Conservation (phyloP, 148 eudicot genomes). For the Fagopyrum homotropicum region DNA sequence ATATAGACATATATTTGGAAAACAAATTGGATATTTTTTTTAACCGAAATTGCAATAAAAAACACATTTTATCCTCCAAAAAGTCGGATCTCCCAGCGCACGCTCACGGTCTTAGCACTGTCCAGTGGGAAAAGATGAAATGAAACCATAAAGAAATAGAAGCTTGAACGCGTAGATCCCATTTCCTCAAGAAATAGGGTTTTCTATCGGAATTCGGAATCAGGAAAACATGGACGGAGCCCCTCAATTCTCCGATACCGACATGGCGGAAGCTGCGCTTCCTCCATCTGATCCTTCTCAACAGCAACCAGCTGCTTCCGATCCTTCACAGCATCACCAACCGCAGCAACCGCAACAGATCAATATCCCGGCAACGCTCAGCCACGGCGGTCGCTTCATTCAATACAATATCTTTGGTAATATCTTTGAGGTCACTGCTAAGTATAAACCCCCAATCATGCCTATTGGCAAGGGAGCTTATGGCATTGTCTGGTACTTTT, state of each 20-base stretch:
- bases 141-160: slow-evolving; percentile 4
- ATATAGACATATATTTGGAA: no score
- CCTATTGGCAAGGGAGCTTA: slow-evolving; percentile 98
- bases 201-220: slow-evolving; percentile 7
- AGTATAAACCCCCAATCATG: slow-evolving; percentile 91
- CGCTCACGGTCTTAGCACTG: slow-evolving; percentile 10
- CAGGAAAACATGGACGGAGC: slow-evolving; percentile 29
- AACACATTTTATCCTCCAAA: slow-evolving; percentile 3
- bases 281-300: slow-evolving; percentile 19
- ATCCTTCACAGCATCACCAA: slow-evolving; percentile 21
- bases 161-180: slow-evolving; percentile 10
- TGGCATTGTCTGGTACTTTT: slow-evolving; percentile 82
- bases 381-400: slow-evolving; percentile 71
- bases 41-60: neutral
- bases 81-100: slow-evolving; percentile 10
- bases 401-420: slow-evolving; percentile 89
- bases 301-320: slow-evolving; percentile 18
- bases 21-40: neutral
- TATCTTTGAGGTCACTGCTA: slow-evolving; percentile 79
- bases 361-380: slow-evolving; percentile 66
- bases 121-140: neutral
- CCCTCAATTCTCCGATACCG: slow-evolving; percentile 55
- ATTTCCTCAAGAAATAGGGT: slow-evolving; percentile 3
- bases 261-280: slow-evolving; percentile 55
- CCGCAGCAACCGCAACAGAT: slow-evolving; percentile 32